A percentile compares a stretch with the other conserved stretches of the same genome.
These are phyloP conservation scores for Ophiostoma ulmi DNA, from an alignment of 2,329 filamentous ascomycete species.

Conservation along the genomic window DNA sequence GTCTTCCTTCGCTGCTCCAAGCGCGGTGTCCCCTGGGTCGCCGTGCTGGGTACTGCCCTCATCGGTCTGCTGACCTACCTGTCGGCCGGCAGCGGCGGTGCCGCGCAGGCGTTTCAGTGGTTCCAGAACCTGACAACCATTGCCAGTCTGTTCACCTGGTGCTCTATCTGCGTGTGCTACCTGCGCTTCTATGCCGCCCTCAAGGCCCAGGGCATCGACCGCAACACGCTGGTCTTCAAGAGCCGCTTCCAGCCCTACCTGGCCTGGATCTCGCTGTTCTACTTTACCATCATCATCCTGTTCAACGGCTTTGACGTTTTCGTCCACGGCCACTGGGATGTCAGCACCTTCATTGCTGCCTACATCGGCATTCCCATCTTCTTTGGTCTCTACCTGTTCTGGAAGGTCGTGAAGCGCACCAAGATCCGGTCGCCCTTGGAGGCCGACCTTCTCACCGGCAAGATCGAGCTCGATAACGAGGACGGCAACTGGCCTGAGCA, in stretches of 20 bases:
- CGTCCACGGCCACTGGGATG: slow-evolving; percentile 45
- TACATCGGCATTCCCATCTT: slow-evolving; percentile 62
- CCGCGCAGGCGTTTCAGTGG: slow-evolving; percentile 38
- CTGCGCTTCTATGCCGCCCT: slow-evolving; percentile 64
- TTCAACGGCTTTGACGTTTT: slow-evolving; percentile 72
- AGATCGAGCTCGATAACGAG: slow-evolving; percentile 52
- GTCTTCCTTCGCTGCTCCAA: slow-evolving; percentile 55
- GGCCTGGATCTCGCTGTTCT: slow-evolving; percentile 57
- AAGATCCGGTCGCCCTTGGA: slow-evolving; percentile 37
- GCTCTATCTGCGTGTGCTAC: slow-evolving; percentile 62
- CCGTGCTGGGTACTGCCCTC: slow-evolving; percentile 43
- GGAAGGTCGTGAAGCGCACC: slow-evolving; percentile 51
- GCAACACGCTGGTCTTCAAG: slow-evolving; percentile 60
- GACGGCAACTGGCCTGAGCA: slow-evolving; percentile 39
- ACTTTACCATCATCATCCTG: slow-evolving; percentile 64
- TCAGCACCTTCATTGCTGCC: slow-evolving; percentile 53
- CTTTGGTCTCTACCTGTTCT: slow-evolving; percentile 54
- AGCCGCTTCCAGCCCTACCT: slow-evolving; percentile 63
- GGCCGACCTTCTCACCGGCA: slow-evolving; percentile 54
- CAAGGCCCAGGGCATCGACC: slow-evolving; percentile 58
- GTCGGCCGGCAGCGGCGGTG: slow-evolving; percentile 58
- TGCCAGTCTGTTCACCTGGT: slow-evolving; percentile 65
- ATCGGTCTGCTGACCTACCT: slow-evolving; percentile 66
- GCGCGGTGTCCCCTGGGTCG: slow-evolving; percentile 43
- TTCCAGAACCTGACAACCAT: slow-evolving; percentile 49